A percentile compares a stretch with the other conserved stretches of the same genome.
phyloP scores from a whole-genome alignment of 306 rosid genomes.

The Glycine tomentella region DNA sequence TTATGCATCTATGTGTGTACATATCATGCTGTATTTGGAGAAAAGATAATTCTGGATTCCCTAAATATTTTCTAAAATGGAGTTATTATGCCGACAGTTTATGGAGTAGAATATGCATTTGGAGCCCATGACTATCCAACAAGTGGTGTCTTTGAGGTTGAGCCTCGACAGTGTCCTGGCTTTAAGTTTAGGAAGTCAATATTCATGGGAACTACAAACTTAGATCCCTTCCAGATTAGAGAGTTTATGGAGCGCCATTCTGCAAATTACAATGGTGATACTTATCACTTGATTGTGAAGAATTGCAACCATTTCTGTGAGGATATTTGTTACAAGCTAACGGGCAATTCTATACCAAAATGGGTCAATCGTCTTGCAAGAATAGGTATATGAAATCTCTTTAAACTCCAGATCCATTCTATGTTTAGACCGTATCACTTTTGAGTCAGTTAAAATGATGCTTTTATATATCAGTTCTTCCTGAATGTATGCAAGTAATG shows the following conservation, averaged over 20 bases:
- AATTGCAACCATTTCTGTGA: constrained; percentile 96
- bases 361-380: constrained; percentile 98
- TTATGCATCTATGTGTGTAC: not conserved
- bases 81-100: constrained; percentile 59
- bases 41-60: not conserved
- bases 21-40: constrained; percentile 2
- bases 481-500: constrained; percentile 8
- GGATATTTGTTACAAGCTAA: constrained; percentile 79
- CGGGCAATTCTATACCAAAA: constrained; percentile 79
- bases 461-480: constrained; percentile 28
- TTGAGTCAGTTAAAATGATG: constrained; percentile 20
- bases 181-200: constrained; percentile 92
- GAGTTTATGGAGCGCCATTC: constrained; percentile 90
- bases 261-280: constrained; percentile 77
- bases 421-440: constrained; percentile 20
- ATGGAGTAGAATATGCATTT: constrained; percentile 95
- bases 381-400: constrained; percentile 62
- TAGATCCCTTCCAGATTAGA: constrained; percentile 85
- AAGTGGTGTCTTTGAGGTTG: constrained; percentile 93
- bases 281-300: constrained; percentile 85
- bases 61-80: constrained; percentile 37
- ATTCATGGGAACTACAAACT: constrained; percentile 84
- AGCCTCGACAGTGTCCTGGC: constrained; percentile 93
- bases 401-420: constrained; percentile 3
- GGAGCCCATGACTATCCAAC: constrained; percentile 93